Evolutionary conservation across 2,329 filamentous ascomycete genomes (phyloP), one percentile per base, ranked within the genome.

Genomic region (Cadophora malorum): DNA sequence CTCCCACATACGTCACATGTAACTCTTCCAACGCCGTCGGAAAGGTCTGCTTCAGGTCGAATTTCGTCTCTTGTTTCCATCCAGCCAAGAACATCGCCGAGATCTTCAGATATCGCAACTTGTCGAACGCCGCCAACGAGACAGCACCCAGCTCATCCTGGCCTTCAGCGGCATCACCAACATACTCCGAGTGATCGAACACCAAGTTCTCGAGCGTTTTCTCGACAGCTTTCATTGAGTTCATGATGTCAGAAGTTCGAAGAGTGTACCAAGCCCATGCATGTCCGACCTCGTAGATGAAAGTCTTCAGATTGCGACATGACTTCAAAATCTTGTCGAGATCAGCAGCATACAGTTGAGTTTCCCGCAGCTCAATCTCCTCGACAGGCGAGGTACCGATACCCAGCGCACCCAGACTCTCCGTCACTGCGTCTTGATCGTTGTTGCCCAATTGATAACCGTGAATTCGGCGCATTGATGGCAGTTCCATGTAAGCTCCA

Each of bases 81-180:
- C 55, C 56, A 5, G 3, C 56, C n/a, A 60, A 60, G 19, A 45
- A 60, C n/a, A 60, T 19, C 4, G 33, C 4, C 23, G 33, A 38
- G 4, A 45, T 60, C 23, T 60, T 60, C 56, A 60, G 10, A n/a
- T 45, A 60, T 28, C n/a, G n/a, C 33, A 60, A 6, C n/a, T 60
- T 21, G 8, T 60, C 31, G 23, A 60, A 60, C 4, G 3, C 19
- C 4, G 56, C 33, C n/a, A 60, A 23, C 19, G 56, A 60, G 5
- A 60, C 14, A 16, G 56, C 23, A 35, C 5, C 8, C 33, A 38
- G 5, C 8, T 21, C 9, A 23, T 45, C 38, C 1, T 16, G 12
- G 5, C 21, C 55, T 19, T 41, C 31, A 23, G 31, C 55, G 23
- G 12, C 14, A 14, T 23, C 19, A 23, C 3, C 31, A 21, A 59